Percentiles rank a stretch among this genome's conserved stretches.
Evolutionary conservation across 495 filamentous ascomycete genomes (phyloP).

Genomic region (Hyphodiscus hymeniophilus): DNA sequence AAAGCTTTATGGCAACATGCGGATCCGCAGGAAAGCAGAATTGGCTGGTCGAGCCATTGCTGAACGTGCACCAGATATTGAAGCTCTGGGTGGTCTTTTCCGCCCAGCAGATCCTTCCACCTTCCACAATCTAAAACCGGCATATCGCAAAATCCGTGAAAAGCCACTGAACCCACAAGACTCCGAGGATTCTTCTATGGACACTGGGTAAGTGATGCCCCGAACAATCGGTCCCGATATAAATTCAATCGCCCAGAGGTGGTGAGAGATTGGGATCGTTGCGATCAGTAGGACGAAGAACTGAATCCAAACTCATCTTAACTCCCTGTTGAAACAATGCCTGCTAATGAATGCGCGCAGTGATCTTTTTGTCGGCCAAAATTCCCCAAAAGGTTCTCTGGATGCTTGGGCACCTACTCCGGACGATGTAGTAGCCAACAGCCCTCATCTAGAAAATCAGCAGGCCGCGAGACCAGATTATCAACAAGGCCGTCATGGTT

Average conservation of each 20-base stretch:
- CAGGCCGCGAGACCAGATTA: neutral
- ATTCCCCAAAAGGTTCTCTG: neutral
- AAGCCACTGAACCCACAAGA: neutral
- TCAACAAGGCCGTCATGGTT: neutral
- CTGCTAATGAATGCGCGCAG: no score
- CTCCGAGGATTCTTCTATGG: neutral
- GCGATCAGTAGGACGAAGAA: no score
- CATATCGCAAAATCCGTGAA: constrained; percentile 7
- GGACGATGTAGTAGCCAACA: neutral
- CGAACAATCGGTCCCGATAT: no score
- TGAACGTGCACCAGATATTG: constrained; percentile 18
- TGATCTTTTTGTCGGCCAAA: neutral
- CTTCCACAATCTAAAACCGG: constrained; percentile 4
- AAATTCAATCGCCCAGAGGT: no score
- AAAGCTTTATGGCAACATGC: constrained; percentile 14
- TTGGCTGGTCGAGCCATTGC: constrained; percentile 10
- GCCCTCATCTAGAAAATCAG: neutral
- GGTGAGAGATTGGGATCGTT: no score
- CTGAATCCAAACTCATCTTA: no score
- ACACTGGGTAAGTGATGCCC: neutral
- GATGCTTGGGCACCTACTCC: neutral
- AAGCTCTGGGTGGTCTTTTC: constrained; percentile 14
- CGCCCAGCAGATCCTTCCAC: constrained; percentile 9
- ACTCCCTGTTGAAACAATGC: no score
- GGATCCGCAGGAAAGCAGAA: constrained; percentile 14